Conservation (phyloP, 23 red algal genomes). For the Rhodosorus marinus region DNA sequence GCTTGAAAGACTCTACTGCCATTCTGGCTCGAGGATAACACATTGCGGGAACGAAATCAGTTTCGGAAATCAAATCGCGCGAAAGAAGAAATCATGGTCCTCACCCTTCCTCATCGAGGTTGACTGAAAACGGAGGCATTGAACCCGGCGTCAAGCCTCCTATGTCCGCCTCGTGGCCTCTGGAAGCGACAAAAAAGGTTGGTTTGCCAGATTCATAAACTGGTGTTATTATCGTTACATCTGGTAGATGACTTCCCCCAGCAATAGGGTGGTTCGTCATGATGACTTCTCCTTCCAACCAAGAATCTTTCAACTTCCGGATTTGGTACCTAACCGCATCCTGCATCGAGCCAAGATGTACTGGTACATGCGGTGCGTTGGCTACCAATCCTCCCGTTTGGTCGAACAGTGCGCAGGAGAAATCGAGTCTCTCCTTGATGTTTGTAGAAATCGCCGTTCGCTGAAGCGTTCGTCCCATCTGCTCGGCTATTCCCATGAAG, state of each 20-base stretch:
- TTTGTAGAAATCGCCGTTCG: constrained; percentile 83
- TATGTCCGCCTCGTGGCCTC: constrained; percentile 92
- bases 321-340: constrained; percentile 80
- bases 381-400: constrained; percentile 80
- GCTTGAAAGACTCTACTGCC: constrained; percentile 61
- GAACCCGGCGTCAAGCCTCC: constrained; percentile 83
- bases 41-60: no score
- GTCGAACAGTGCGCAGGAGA: constrained; percentile 92
- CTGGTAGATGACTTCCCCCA: constrained; percentile 87
- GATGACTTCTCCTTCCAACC: constrained; percentile 74
- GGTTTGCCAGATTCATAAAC: constrained; percentile 26
- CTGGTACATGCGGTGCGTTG: constrained; percentile 95
- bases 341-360: constrained; percentile 94
- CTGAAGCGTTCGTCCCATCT: constrained; percentile 89
- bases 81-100: no score
- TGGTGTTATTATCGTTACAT: constrained; percentile 92
- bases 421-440: constrained; percentile 97
- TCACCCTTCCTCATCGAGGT: constrained; percentile 60
- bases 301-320: constrained; percentile 9
- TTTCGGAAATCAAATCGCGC: no score
- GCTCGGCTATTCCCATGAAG: constrained; percentile 97
- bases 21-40: no score
- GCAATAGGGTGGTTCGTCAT: constrained; percentile 76
- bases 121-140: constrained; percentile 90
- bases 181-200: constrained; percentile 82